These are phyloP conservation scores for Cercophora scortea DNA, from an alignment of 495 filamentous ascomycete species.

Conservation along the genomic window DNA sequence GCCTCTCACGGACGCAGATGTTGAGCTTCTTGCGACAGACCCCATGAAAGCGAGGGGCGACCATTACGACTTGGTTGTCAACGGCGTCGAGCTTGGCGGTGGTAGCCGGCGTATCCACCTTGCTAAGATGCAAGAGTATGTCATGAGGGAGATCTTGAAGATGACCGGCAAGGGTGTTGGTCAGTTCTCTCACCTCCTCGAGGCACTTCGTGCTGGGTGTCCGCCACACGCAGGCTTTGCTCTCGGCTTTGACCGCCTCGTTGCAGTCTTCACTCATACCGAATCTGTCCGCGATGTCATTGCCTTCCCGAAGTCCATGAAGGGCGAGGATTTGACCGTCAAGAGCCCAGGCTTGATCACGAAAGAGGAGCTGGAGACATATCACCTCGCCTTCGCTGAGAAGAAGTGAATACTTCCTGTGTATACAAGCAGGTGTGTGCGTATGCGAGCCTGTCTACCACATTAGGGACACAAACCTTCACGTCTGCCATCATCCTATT, in stretches of 20 bases:
- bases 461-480: too few species aligned
- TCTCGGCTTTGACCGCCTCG: slow-evolving; percentile 81
- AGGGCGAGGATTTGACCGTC: slow-evolving; percentile 76
- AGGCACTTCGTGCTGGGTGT: slow-evolving; percentile 78
- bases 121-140: slow-evolving; percentile 72
- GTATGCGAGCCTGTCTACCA: too few species aligned
- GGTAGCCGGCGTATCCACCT: slow-evolving; percentile 90
- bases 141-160: slow-evolving; percentile 75
- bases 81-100: slow-evolving; percentile 90
- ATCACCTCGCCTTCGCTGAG: slow-evolving; percentile 46
- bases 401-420: background rate
- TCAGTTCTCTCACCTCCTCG: slow-evolving; percentile 77
- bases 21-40: slow-evolving; percentile 63
- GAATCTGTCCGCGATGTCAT: slow-evolving; percentile 84
- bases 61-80: slow-evolving; percentile 92
- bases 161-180: slow-evolving; percentile 53
- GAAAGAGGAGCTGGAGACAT: slow-evolving; percentile 56
- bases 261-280: slow-evolving; percentile 70
- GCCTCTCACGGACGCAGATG: slow-evolving; percentile 62
- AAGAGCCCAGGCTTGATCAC: slow-evolving; percentile 61
- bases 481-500: too few species aligned
- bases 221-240: slow-evolving; percentile 96
- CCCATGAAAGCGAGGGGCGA: slow-evolving; percentile 68
- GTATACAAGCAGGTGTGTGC: too few species aligned
- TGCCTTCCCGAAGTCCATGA: slow-evolving; percentile 88